phyloP scores from a whole-genome alignment of 129 eudicot species.

The Flaveria sonorensis region DNA sequence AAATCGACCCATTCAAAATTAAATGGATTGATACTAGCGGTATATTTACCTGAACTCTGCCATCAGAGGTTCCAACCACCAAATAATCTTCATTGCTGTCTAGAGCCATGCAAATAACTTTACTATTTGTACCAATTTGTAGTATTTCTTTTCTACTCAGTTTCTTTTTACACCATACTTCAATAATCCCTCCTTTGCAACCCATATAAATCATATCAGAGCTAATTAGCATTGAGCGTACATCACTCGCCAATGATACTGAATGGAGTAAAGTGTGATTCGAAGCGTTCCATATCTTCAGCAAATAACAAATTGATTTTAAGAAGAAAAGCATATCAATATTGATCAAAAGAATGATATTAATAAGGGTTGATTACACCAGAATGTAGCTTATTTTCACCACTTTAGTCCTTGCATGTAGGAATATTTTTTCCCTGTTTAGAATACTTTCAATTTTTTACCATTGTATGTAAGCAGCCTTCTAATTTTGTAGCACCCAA shows the following conservation, averaged over 20 bases:
- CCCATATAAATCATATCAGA: conserved; percentile 70
- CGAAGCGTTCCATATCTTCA: conserved; percentile 68
- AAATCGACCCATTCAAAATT: background rate
- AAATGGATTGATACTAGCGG: background rate
- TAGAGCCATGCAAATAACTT: conserved; percentile 65
- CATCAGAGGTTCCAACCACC: conserved; percentile 79
- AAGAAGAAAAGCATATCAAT: background rate
- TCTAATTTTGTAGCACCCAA: too few relatives aligned
- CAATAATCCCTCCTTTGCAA: conserved; percentile 67
- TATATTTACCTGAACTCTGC: conserved; percentile 64
- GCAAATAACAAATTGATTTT: background rate
- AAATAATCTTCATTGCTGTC: conserved; percentile 54
- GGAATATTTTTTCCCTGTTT: too few relatives aligned
- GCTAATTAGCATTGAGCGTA: conserved; percentile 58
- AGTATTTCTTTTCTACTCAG: conserved; percentile 65
- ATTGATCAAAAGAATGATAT: background rate
- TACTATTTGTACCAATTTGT: conserved; percentile 54
- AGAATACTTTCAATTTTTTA: too few relatives aligned
- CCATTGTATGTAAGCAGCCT: too few relatives aligned
- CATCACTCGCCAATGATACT: conserved; percentile 49
- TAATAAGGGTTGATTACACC: conserved; percentile 1
- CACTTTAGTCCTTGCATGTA: too few relatives aligned
- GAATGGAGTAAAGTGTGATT: conserved; percentile 55
- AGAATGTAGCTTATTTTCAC: background rate
- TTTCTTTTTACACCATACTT: conserved; percentile 82